Base-by-base conservation (phyloP, 2,329 filamentous ascomycete genomes). In the Metarhizium humberi region DNA sequence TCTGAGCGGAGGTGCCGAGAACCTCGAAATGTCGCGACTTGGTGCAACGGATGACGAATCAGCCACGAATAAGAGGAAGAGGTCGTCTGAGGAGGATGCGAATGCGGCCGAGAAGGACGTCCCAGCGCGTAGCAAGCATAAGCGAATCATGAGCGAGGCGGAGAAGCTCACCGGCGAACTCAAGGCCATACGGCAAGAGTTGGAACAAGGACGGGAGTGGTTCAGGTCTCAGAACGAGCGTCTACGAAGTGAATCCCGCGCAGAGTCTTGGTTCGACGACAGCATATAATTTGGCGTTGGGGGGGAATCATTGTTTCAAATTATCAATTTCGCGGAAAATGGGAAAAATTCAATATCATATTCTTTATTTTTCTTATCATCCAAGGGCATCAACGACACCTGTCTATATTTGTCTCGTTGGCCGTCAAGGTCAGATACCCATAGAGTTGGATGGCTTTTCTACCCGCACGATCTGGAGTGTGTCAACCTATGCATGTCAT, bases 131-230 rank as follows among this genome's bases (percentile, higher is more conserved):
- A 63, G 62, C 62, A 61, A 65, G 52, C 70, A 70, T 48, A 73
- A 75, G 56, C 68, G 71, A 34, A 69, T 76, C 16, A 69, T 78
- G 62, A 71, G 71, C 54, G 73, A 75, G 48, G 72, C 72, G 32
- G 68, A 73, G 56, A 70, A 66, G 42, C 58, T 73, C 55, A 66
- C 71, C 49, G 66, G 60, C 38, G 74, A 78, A 58, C 69, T 78
- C 45, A 68, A 68, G 42, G 67, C 68, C 52, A 67, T 75, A 59
- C 69, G 73, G 14, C 66, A 71, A 55, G 75, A 77, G 55, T 69
- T 79, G 65, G 73, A 78, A 57, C 70, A 77, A 58, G 74, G 70
- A 16, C 69, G 69, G n/a, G 66, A 69, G 20, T 79, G 76, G 76
- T 77, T 74, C 61, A 67, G 65, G 53, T 69, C 71, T 53, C 75